Evolutionary conservation across 2,329 filamentous ascomycete species (phyloP).

Genomic region (Colletotrichum cereale): DNA sequence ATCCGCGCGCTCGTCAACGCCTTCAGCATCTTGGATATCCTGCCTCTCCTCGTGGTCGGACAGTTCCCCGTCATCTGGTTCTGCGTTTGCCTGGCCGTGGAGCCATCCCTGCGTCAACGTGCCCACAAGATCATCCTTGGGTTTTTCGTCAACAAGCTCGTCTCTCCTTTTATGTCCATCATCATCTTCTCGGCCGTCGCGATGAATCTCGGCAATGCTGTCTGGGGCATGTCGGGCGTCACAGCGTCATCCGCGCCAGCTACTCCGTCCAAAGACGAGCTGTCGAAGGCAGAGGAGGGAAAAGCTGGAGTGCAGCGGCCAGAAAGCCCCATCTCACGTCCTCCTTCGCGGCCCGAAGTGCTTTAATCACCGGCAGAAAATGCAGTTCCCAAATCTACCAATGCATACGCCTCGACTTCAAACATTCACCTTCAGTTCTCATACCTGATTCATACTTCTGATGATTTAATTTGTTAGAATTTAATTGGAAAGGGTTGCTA

Average conservation of each 20-base stretch:
- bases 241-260: not conserved
- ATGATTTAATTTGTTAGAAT: not conserved
- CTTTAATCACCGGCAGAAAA: not conserved
- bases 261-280: not conserved
- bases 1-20: constrained; percentile 35
- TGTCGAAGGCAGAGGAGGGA: constrained; percentile 6
- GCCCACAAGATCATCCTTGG: constrained; percentile 16
- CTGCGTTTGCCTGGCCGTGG: constrained; percentile 3
- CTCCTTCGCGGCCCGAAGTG: constrained; percentile 14
- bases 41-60: constrained; percentile 4
- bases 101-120: not conserved
- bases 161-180: constrained; percentile 20
- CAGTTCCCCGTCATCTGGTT: constrained; percentile 24
- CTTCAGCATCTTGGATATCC: not conserved
- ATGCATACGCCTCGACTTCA: not conserved
- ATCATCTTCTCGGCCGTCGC: constrained; percentile 13
- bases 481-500: not conserved
- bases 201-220: constrained; percentile 16
- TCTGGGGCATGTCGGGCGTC: constrained; percentile 21
- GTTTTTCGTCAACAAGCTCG: constrained; percentile 14
- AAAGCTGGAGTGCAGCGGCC: not conserved
- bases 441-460: not conserved
- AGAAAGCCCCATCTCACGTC: constrained; percentile 1
- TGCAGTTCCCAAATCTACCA: not conserved
- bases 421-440: not conserved